Evolutionary conservation across 1,284 basidiomycete genomes (phyloP), one percentile per base, ranked within the genome.

Genomic region (Cutaneotrichosporon cutaneum): DNA sequence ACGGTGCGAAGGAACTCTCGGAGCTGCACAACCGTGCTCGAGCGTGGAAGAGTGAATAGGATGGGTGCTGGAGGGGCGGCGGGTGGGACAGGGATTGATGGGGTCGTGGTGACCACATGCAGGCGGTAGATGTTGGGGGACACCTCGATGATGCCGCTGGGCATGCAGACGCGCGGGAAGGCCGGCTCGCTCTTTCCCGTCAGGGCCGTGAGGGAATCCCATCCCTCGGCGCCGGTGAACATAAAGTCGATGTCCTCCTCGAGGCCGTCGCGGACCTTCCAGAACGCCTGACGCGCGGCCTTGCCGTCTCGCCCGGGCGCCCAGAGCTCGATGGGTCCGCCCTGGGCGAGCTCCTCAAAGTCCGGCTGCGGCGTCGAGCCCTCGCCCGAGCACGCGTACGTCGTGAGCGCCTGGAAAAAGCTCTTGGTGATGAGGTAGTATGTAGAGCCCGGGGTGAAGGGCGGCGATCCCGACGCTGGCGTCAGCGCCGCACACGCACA

Each of bases 161-260:
- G 22, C 82, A 79, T 62, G 84, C 81, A 67, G 84, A 83, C 42
- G 78, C 72, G 55, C 81, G 78, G 16, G 84, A 89, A 63, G 84
- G 82, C 14, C 22, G 59, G 59, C 8, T 24, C 26, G 39, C 24
- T 36, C n/a, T 53, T 44, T n/a, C 42, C 54, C 8, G 61, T 56
- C 22, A 44, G 54, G 52, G 81, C 68, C 2, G 83, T 78, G 42
- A 97, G 83, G 24, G 84, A 81, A 24, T 83, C 73, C 92, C 91
- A 96, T 7, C 87, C 87, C 27, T 84, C 82, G 59, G 83, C 81
- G 0, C 91, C 90, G 4, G 97, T 82, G 70, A 87, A 89, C 72
- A 91, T 88, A 61, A 89, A 86, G 72, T 96, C 88, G 26, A 88
- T 81, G 30, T 86, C 86, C 72, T 94, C 90, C 35, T 82, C 70